Evolutionary conservation across 2,329 filamentous ascomycete species (phyloP).

Genomic region (Sclerotiophoma versabilis): DNA sequence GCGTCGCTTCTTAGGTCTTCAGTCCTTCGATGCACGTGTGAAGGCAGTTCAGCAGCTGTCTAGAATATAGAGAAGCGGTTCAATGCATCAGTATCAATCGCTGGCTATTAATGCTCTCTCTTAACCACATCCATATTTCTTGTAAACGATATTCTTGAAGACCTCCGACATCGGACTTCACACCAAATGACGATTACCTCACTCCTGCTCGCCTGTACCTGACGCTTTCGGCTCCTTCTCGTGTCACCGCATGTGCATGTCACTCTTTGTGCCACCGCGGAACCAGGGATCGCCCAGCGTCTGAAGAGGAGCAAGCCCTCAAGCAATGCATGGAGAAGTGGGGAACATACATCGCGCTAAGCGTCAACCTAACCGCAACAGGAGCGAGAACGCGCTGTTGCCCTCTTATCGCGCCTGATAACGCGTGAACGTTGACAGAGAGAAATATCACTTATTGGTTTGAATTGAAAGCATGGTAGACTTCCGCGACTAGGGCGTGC

Average conservation of each 20-base stretch:
- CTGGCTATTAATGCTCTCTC: no score
- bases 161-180: neutral
- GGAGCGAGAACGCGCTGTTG: conserved; percentile 1
- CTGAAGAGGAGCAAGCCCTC: neutral
- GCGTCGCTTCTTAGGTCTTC: no score
- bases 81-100: no score
- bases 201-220: neutral
- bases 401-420: conserved; percentile 3
- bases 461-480: conserved; percentile 17
- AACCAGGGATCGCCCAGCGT: no score
- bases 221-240: neutral
- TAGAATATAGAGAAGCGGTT: no score
- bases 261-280: no score
- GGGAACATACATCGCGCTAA: neutral
- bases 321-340: conserved; percentile 12
- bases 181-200: neutral
- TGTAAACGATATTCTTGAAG: no score
- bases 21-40: no score
- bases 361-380: neutral
- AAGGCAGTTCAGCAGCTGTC: no score
- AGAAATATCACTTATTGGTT: conserved; percentile 10
- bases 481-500: neutral
- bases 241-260: no score
- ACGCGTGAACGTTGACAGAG: neutral
- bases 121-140: no score